A percentile compares a stretch with the other conserved stretches of the same genome.
Conservation (phyloP, 1,284 basidiomycete species). For the Microstroma glucosiphilum region DNA sequence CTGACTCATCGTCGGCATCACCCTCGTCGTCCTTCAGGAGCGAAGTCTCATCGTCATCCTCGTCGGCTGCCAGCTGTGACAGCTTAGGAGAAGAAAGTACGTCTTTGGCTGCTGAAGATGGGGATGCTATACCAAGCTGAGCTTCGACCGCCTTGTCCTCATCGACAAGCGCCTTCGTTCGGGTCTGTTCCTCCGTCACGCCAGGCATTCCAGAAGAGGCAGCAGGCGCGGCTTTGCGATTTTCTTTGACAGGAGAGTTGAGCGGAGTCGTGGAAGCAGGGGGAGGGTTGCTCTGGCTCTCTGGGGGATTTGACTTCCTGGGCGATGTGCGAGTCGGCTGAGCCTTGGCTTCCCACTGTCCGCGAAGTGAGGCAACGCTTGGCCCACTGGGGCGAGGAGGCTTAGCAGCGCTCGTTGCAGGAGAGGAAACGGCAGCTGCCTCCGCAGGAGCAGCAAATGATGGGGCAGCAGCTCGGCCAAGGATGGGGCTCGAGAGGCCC, state of each 20-base stretch:
- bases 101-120: too few relatives aligned
- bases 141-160: too few relatives aligned
- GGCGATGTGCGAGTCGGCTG: neutral
- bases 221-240: too few relatives aligned
- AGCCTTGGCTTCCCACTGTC: neutral
- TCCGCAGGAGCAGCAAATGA: neutral
- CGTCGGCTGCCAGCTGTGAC: too few relatives aligned
- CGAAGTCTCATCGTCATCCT: constrained; percentile 8
- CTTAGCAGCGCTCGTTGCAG: neutral
- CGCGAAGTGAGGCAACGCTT: neutral
- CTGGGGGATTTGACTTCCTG: neutral
- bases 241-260: too few relatives aligned
- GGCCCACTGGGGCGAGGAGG: neutral
- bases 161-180: too few relatives aligned
- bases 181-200: too few relatives aligned
- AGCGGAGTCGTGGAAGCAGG: too few relatives aligned
- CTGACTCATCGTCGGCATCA: constrained; percentile 23
- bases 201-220: too few relatives aligned
- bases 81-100: too few relatives aligned
- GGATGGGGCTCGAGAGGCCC: constrained; percentile 2
- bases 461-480: neutral
- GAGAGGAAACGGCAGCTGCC: neutral
- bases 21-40: constrained; percentile 12
- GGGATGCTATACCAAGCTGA: too few relatives aligned
- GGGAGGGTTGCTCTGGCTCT: too few relatives aligned